A percentile compares a stretch with the other conserved stretches of the same genome.
These are phyloP conservation scores for Crucibulum laeve DNA, from an alignment of 768 basidiomycete genomes.

Conservation along the genomic window DNA sequence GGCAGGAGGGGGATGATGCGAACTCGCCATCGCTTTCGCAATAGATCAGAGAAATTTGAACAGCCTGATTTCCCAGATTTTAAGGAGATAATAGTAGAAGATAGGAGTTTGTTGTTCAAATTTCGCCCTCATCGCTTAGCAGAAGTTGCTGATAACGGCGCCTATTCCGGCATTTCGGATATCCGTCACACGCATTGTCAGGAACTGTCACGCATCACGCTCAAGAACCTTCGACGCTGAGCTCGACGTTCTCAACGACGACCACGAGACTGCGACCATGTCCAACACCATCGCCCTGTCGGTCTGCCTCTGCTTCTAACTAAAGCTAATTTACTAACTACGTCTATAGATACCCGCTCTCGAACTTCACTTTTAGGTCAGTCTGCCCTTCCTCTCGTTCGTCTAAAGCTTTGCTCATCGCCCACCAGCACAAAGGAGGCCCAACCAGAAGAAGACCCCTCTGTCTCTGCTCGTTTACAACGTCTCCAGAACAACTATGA, in stretches of 20 bases:
- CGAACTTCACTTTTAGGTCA: conserved; percentile 91
- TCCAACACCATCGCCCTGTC: conserved; percentile 52
- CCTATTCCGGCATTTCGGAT: no score
- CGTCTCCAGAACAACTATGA: conserved; percentile 96
- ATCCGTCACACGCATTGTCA: no score
- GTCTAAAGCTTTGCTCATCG: conserved; percentile 8
- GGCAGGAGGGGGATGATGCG: no score
- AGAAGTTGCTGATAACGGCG: no score
- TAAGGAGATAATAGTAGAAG: no score
- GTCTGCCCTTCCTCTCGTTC: conserved; percentile 1
- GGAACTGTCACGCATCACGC: no score
- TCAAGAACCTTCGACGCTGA: no score
- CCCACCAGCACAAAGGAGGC: conserved; percentile 82
- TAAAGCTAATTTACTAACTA: conserved; percentile 3
- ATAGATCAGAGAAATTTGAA: no score
- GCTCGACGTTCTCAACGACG: conserved; percentile 10
- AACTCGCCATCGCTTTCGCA: no score
- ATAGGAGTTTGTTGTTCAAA: no score
- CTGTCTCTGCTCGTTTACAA: conserved; percentile 90
- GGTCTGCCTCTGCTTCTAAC: conserved; percentile 25
- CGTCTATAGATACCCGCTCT: conserved; percentile 65
- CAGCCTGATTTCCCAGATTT: no score
- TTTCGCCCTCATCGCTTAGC: no score
- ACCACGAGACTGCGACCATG: conserved; percentile 22
- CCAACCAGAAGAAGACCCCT: conserved; percentile 96